phyloP scores from a whole-genome alignment of 768 basidiomycete species.

The Collybia mongolica region DNA sequence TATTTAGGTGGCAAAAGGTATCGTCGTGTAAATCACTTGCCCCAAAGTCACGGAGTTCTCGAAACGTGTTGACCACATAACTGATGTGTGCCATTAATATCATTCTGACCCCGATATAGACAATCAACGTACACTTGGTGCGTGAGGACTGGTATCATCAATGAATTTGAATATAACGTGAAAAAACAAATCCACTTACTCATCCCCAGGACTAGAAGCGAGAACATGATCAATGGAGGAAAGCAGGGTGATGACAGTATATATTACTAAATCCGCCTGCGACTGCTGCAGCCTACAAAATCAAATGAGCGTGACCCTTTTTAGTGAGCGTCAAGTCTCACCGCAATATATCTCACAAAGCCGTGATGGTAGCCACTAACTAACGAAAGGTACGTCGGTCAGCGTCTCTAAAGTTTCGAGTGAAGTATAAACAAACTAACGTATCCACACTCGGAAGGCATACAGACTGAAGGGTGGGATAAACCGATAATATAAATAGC shows the following conservation, averaged over 20 bases:
- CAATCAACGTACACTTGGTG: conserved; percentile 29
- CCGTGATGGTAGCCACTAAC: conserved; percentile 37
- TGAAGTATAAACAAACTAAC: conserved; percentile 28
- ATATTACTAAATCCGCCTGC: conserved; percentile 34
- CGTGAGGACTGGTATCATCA: conserved; percentile 23
- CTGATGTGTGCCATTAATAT: conserved; percentile 12
- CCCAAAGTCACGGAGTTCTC: conserved; percentile 26
- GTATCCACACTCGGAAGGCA: conserved; percentile 43
- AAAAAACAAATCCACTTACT: conserved; percentile 16
- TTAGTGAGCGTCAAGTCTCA: conserved; percentile 9
- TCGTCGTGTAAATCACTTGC: conserved; percentile 19
- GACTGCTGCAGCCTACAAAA: conserved; percentile 29
- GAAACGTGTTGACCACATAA: conserved; percentile 27
- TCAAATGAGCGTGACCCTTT: neutral
- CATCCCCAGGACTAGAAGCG: conserved; percentile 27
- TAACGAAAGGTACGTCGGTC: conserved; percentile 3
- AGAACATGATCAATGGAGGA: neutral
- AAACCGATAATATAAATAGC: too few relatives aligned
- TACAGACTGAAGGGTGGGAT: conserved; percentile 32
- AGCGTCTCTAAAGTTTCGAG: too few relatives aligned
- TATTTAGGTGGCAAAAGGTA: neutral
- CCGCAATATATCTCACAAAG: conserved; percentile 33
- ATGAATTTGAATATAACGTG: neutral
- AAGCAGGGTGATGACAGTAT: neutral
- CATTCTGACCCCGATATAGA: neutral